These are phyloP conservation scores for Globisporangium okanoganense DNA, from an alignment of 352 stramenopile genomes.

Conservation along the genomic window DNA sequence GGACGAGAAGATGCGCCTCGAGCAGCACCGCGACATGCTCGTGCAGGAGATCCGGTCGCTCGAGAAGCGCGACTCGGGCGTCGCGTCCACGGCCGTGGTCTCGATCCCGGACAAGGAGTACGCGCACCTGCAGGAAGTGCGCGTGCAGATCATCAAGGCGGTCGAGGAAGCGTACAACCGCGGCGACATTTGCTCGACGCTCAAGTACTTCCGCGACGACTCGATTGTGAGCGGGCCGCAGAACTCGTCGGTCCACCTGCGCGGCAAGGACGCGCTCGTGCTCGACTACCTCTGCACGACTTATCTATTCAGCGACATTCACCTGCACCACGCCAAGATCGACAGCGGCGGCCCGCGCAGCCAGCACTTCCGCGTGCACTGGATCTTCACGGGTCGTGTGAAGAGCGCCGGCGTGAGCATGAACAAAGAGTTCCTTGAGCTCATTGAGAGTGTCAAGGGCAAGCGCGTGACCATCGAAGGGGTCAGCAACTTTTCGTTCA, in stretches of 20 bases:
- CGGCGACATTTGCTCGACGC: slow-evolving; percentile 67
- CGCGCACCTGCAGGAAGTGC: slow-evolving; percentile 63
- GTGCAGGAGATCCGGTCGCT: slow-evolving; percentile 82
- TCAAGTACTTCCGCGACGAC: slow-evolving; percentile 84
- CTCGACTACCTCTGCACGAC: slow-evolving; percentile 87
- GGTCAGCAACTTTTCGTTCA: slow-evolving; percentile 87
- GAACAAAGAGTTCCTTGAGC: slow-evolving; percentile 86
- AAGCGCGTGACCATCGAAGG: slow-evolving; percentile 78
- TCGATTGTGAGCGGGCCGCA: slow-evolving; percentile 84
- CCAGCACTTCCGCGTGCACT: slow-evolving; percentile 86
- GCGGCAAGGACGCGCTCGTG: slow-evolving; percentile 77
- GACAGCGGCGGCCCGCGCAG: slow-evolving; percentile 77
- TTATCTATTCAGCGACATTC: slow-evolving; percentile 74
- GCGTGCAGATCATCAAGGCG: slow-evolving; percentile 79
- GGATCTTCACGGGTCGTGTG: slow-evolving; percentile 69
- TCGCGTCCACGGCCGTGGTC: slow-evolving; percentile 40
- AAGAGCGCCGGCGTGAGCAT: slow-evolving; percentile 79
- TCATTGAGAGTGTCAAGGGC: slow-evolving; percentile 81
- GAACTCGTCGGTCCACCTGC: slow-evolving; percentile 81
- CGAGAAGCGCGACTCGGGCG: slow-evolving; percentile 70
- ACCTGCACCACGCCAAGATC: slow-evolving; percentile 75
- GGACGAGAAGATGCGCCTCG: slow-evolving; percentile 84
- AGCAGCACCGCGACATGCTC: slow-evolving; percentile 85
- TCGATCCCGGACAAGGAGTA: slow-evolving; percentile 82
- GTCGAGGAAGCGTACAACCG: slow-evolving; percentile 81